Percentiles rank a stretch among this genome's conserved stretches.
These are phyloP conservation scores for Fallopia convolvulus DNA, from an alignment of 148 eudicot genomes.

Conservation along the genomic window DNA sequence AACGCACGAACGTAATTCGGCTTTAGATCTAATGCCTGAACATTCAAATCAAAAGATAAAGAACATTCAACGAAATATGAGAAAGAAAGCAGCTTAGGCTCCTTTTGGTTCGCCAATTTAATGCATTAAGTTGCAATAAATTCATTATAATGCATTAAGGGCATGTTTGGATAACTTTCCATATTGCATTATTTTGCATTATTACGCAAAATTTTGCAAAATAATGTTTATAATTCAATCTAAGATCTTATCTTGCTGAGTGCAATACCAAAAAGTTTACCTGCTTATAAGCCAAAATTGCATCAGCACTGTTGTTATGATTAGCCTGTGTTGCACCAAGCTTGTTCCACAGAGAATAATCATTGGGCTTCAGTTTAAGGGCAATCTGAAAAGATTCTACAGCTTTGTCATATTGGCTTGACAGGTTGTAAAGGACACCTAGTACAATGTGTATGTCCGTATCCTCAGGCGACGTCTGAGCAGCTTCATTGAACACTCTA, in stretches of 20 bases:
- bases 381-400: conserved; percentile 81
- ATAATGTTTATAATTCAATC: no score
- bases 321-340: conserved; percentile 99
- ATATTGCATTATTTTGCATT: conserved; percentile 31
- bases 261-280: conserved; percentile 21
- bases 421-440: conserved; percentile 83
- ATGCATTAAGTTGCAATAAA: no score
- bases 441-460: conserved; percentile 92
- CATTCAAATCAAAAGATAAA: no score
- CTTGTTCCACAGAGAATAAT: conserved; percentile 98
- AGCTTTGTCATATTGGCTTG: conserved; percentile 87
- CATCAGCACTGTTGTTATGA: conserved; percentile 91
- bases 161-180: conserved; percentile 74
- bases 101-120: no score
- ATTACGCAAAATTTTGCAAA: no score
- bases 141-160: no score
- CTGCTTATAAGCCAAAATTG: conserved; percentile 89
- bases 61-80: no score
- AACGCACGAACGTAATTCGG: conserved; percentile 99
- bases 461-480: conserved; percentile 87
- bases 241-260: no score
- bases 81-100: no score
- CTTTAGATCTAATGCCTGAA: conserved; percentile 49
- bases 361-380: conserved; percentile 74
- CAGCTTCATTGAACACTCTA: conserved; percentile 73